These are phyloP conservation scores for Neoboletus subvelutipes DNA, from an alignment of 768 basidiomycete species.

Conservation along the genomic window DNA sequence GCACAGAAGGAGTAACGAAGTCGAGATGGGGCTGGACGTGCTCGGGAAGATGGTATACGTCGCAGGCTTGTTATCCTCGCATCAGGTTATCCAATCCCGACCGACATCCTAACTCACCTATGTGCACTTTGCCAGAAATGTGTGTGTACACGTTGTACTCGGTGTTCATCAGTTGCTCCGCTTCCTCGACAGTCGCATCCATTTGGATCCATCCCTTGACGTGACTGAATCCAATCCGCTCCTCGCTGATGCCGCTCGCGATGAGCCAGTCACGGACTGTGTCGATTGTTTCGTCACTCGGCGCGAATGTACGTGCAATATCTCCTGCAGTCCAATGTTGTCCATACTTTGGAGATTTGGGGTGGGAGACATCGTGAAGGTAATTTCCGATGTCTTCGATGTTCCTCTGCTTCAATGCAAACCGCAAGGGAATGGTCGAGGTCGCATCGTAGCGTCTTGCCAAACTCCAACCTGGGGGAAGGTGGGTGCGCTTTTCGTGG, in stretches of 20 bases:
- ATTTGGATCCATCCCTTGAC: slow-evolving; percentile 30
- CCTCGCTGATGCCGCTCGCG: slow-evolving; percentile 22
- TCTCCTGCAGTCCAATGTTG: slow-evolving; percentile 33
- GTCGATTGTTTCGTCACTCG: slow-evolving; percentile 22
- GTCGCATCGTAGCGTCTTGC: slow-evolving; percentile 36
- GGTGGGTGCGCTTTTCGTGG: slow-evolving; percentile 40
- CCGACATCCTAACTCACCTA: slow-evolving; percentile 18
- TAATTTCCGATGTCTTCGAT: slow-evolving; percentile 24
- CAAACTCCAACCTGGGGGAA: slow-evolving; percentile 38
- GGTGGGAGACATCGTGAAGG: slow-evolving; percentile 30
- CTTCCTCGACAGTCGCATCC: slow-evolving; percentile 31
- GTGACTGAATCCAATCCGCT: slow-evolving; percentile 16
- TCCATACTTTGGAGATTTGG: slow-evolving; percentile 36
- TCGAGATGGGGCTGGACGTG: background rate
- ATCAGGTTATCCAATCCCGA: background rate
- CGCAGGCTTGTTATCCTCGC: background rate
- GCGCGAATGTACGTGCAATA: slow-evolving; percentile 28
- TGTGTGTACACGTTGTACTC: slow-evolving; percentile 34
- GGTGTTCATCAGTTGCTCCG: slow-evolving; percentile 32
- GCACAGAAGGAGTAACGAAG: background rate
- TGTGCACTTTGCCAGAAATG: slow-evolving; percentile 24
- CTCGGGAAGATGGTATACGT: background rate
- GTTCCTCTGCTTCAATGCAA: slow-evolving; percentile 35
- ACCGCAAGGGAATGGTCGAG: slow-evolving; percentile 27
- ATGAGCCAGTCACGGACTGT: slow-evolving; percentile 31